Evolutionary conservation across 2,329 filamentous ascomycete genomes (phyloP).

Genomic region (Calycina herbarum): DNA sequence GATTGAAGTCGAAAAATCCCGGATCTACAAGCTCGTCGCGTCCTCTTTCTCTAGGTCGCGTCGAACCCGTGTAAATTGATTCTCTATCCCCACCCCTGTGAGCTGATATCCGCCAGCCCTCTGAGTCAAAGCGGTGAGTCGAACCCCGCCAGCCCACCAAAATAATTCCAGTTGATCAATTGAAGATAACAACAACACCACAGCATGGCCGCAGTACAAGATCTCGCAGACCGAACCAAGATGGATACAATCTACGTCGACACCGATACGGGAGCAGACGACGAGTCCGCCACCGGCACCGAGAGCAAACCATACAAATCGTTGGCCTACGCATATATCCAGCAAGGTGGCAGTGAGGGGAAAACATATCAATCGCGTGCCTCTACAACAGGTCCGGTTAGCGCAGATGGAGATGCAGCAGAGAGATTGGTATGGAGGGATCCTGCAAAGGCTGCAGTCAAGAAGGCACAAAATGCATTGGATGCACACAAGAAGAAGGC

Average conservation of each 20-base stretch:
- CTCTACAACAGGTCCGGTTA: constrained; percentile 60
- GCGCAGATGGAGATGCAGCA: constrained; percentile 62
- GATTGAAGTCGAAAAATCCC: neutral
- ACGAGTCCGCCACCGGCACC: constrained; percentile 64
- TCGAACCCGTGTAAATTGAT: constrained; percentile 26
- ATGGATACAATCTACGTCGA: constrained; percentile 69
- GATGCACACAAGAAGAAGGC: constrained; percentile 83
- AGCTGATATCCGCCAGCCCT: neutral
- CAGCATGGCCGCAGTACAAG: constrained; percentile 42
- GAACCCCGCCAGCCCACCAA: constrained; percentile 21
- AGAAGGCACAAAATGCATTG: constrained; percentile 76
- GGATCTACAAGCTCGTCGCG: neutral
- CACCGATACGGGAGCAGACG: constrained; percentile 75
- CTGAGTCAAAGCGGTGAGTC: constrained; percentile 24
- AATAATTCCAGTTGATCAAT: constrained; percentile 19
- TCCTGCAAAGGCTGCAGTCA: constrained; percentile 78
- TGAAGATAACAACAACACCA: constrained; percentile 23
- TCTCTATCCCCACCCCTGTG: constrained; percentile 18
- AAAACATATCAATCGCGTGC: constrained; percentile 69
- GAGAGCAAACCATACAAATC: constrained; percentile 79
- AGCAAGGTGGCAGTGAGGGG: constrained; percentile 56
- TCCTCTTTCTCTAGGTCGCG: constrained; percentile 15
- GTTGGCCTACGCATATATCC: constrained; percentile 73
- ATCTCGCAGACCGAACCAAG: constrained; percentile 53
- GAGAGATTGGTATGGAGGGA: constrained; percentile 74